Conservation (phyloP, 2,329 filamentous ascomycete species). For the Chaetothyriales sp. region DNA sequence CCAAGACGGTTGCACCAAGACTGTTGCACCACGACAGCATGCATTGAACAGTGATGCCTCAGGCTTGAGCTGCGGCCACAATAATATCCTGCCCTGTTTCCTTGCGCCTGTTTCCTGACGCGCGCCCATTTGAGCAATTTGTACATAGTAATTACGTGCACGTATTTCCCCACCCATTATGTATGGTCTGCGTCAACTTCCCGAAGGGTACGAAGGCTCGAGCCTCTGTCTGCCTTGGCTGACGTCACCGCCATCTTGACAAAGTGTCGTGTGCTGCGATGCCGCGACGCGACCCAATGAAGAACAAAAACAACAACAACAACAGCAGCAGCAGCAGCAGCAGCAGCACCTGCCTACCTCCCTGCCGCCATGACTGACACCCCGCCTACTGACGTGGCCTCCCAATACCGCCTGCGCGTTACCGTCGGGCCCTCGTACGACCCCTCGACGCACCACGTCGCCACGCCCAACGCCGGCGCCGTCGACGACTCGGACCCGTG, state of each 20-base stretch:
- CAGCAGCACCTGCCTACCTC: neutral
- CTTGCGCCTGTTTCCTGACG: no score
- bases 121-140: no score
- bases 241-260: neutral
- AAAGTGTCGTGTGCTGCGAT: neutral
- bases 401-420: conserved; percentile 58
- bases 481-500: conserved; percentile 45
- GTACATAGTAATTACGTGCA: no score
- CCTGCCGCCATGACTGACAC: neutral
- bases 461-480: conserved; percentile 47
- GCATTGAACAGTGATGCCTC: no score
- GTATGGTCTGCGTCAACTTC: no score
- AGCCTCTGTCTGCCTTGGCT: no score
- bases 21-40: no score
- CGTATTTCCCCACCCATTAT: no score
- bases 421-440: conserved; percentile 72
- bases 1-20: no score
- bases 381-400: neutral
- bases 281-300: neutral
- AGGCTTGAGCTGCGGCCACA: no score
- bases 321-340: neutral
- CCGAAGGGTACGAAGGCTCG: no score
- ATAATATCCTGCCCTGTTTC: no score
- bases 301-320: neutral
- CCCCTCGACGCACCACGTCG: conserved; percentile 61